These are phyloP conservation scores for Crepidotus variabilis DNA, from an alignment of 768 basidiomycete genomes.

Conservation along the genomic window DNA sequence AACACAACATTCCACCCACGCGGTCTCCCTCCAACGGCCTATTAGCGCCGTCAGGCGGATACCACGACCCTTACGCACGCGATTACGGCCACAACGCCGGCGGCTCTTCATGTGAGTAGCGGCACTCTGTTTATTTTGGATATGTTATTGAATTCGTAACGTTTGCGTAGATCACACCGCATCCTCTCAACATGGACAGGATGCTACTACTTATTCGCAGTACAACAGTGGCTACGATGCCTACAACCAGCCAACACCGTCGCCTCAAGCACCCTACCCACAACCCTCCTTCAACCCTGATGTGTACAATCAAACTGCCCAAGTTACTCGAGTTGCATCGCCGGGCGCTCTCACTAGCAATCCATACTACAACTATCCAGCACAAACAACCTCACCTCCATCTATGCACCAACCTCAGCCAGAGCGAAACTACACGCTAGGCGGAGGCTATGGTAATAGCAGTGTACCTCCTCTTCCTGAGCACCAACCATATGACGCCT, in stretches of 20 bases:
- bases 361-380: slow-evolving; percentile 22
- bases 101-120: slow-evolving; percentile 49
- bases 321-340: slow-evolving; percentile 7
- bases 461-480: slow-evolving; percentile 38
- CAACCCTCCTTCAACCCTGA: slow-evolving; percentile 27
- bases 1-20: slow-evolving; percentile 24
- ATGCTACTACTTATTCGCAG: not conserved
- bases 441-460: slow-evolving; percentile 50
- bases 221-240: not conserved
- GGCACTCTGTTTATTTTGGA: not conserved
- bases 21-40: slow-evolving; percentile 32
- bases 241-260: slow-evolving; percentile 9
- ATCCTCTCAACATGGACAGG: slow-evolving; percentile 41
- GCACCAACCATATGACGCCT: slow-evolving; percentile 18
- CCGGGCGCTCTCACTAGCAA: slow-evolving; percentile 13
- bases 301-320: slow-evolving; percentile 32
- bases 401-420: slow-evolving; percentile 26
- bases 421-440: slow-evolving; percentile 54
- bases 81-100: slow-evolving; percentile 54
- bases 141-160: slow-evolving; percentile 5
- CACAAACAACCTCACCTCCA: slow-evolving; percentile 17
- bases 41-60: slow-evolving; percentile 26
- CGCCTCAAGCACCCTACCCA: slow-evolving; percentile 21
- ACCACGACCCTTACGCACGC: slow-evolving; percentile 29
- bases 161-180: slow-evolving; percentile 49